Conservation (phyloP, 768 basidiomycete species). For the Suillus fuscotomentosus region DNA sequence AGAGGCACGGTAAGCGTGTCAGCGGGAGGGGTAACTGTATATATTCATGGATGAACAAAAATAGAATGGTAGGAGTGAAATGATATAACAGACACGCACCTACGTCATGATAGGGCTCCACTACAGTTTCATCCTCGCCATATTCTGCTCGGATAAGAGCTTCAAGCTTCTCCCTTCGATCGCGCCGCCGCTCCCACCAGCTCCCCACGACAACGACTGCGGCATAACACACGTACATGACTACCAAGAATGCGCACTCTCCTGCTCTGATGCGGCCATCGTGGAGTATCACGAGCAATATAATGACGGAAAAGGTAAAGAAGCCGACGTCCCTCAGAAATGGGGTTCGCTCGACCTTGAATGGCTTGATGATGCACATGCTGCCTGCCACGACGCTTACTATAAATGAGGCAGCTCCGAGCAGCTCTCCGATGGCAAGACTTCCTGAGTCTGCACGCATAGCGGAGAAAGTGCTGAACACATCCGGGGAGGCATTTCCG, state of each 20-base stretch:
- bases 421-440: conserved; percentile 90
- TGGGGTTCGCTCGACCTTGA: conserved; percentile 73
- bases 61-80: background rate
- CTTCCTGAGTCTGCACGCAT: conserved; percentile 84
- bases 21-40: conserved; percentile 10
- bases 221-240: conserved; percentile 78
- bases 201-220: conserved; percentile 68
- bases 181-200: conserved; percentile 69
- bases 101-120: conserved; percentile 36
- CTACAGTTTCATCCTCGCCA: conserved; percentile 42
- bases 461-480: conserved; percentile 94
- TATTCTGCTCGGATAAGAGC: conserved; percentile 59
- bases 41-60: conserved; percentile 8
- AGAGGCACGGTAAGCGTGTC: conserved; percentile 17
- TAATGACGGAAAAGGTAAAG: conserved; percentile 78
- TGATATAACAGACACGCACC: conserved; percentile 46
- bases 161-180: conserved; percentile 46
- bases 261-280: conserved; percentile 69
- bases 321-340: conserved; percentile 96
- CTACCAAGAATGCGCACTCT: conserved; percentile 75
- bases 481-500: conserved; percentile 95
- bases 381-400: conserved; percentile 94
- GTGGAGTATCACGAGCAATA: conserved; percentile 74
- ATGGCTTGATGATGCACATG: conserved; percentile 97
- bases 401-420: conserved; percentile 96